Evolutionary conservation across 2,329 filamentous ascomycete species (phyloP).

Genomic region (Aspergillus ochraceoroseus): DNA sequence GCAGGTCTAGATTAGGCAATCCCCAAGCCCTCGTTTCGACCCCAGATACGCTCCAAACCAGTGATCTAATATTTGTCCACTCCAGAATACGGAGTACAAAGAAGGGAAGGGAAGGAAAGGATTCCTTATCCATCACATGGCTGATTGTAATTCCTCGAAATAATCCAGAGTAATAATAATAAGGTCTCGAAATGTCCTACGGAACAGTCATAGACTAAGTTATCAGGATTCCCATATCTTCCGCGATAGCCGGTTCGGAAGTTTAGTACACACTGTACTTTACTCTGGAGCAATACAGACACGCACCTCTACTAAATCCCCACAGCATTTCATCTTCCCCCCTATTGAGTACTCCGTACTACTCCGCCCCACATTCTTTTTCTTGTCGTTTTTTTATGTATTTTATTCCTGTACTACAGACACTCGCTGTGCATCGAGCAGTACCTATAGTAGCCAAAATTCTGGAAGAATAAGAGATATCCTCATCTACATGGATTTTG

Average conservation of each 20-base stretch:
- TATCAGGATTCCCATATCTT: constrained; percentile 19
- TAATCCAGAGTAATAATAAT: no score
- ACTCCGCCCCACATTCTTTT: constrained; percentile 19
- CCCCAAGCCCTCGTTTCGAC: constrained; percentile 19
- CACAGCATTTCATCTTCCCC: no score
- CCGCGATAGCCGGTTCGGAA: constrained; percentile 26
- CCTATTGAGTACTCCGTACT: constrained; percentile 14
- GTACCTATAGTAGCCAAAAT: no score
- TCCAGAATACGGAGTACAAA: no score
- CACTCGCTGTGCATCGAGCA: constrained; percentile 2
- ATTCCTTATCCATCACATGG: constrained; percentile 22
- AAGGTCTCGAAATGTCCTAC: no score
- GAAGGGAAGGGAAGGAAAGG: not conserved
- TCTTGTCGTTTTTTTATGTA: constrained; percentile 13
- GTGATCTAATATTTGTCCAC: not conserved
- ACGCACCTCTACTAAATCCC: no score
- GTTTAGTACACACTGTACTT: constrained; percentile 12
- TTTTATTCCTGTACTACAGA: not conserved
- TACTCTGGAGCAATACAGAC: constrained; percentile 21
- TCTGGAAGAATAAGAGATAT: no score
- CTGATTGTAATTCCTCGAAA: no score
- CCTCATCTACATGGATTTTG: no score
- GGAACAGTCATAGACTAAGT: not conserved
- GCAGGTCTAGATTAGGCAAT: constrained; percentile 22
- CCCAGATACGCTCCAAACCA: constrained; percentile 18